These are phyloP conservation scores for Nakaseomyces sp. DNA, from an alignment of 1,139 yeast genomes.

Conservation along the genomic window DNA sequence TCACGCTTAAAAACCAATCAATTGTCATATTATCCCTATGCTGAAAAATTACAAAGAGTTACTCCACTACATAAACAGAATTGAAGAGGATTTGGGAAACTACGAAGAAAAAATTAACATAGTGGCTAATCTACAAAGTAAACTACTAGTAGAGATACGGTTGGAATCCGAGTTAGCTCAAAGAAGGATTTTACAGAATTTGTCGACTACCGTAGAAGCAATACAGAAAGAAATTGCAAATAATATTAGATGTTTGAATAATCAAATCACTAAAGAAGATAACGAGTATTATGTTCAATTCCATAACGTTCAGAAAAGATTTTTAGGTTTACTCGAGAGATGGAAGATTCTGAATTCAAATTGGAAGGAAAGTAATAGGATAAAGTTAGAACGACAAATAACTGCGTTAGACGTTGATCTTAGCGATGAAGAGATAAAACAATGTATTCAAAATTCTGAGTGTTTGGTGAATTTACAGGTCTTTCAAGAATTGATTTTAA, in stretches of 20 bases:
- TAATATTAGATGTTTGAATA: neutral
- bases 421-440: conserved; percentile 69
- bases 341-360: conserved; percentile 81
- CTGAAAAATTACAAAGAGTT: neutral
- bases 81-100: conserved; percentile 71
- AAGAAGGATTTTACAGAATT: conserved; percentile 30
- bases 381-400: conserved; percentile 89
- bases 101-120: conserved; percentile 71
- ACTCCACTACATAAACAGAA: conserved; percentile 46
- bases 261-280: conserved; percentile 47
- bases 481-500: conserved; percentile 87
- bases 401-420: conserved; percentile 90
- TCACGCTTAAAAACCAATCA: too few relatives aligned
- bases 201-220: neutral
- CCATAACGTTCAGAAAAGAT: conserved; percentile 75
- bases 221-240: neutral
- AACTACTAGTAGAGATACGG: conserved; percentile 75
- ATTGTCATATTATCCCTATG: too few relatives aligned
- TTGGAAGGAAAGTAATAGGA: conserved; percentile 74
- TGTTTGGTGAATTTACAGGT: conserved; percentile 76
- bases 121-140: conserved; percentile 72
- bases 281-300: conserved; percentile 83
- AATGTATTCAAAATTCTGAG: conserved; percentile 69
- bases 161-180: conserved; percentile 67
- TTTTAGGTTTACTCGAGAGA: conserved; percentile 75